A percentile compares a stretch with the other conserved stretches of the same genome.
Evolutionary conservation across 2,329 filamentous ascomycete genomes (phyloP).

Genomic region (Pseudodiploospora longispora): DNA sequence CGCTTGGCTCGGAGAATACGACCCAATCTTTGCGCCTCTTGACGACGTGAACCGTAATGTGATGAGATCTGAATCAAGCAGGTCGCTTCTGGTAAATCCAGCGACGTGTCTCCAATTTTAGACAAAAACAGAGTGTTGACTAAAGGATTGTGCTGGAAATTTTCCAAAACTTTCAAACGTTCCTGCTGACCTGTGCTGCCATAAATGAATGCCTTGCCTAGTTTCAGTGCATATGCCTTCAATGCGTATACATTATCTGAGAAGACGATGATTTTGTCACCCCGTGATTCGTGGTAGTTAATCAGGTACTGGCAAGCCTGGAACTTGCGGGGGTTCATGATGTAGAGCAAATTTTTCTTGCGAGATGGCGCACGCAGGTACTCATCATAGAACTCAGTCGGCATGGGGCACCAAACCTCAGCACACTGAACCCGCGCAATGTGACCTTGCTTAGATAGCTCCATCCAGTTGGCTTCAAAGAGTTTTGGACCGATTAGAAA

Average conservation of each 20-base stretch:
- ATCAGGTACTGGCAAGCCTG: conserved; percentile 98
- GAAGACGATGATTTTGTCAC: conserved; percentile 97
- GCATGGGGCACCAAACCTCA: conserved; percentile 99
- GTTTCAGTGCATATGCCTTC: conserved; percentile 72
- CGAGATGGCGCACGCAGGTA: conserved; percentile 64
- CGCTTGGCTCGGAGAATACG: conserved; percentile 92
- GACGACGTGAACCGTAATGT: conserved; percentile 92
- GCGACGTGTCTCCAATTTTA: conserved; percentile 97
- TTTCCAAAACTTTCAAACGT: conserved; percentile 78
- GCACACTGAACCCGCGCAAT: conserved; percentile 97
- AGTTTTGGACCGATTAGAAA: conserved; percentile 96
- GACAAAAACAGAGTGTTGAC: conserved; percentile 93
- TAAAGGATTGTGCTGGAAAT: conserved; percentile 86
- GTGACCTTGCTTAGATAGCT: conserved; percentile 90
- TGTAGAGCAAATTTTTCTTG: conserved; percentile 57
- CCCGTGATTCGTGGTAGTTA: conserved; percentile 88
- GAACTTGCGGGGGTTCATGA: conserved; percentile 97
- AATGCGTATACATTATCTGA: conserved; percentile 95
- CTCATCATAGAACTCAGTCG: conserved; percentile 93
- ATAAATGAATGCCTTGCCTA: conserved; percentile 85
- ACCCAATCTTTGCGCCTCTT: conserved; percentile 89
- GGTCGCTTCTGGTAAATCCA: conserved; percentile 92
- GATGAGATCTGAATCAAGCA: conserved; percentile 96
- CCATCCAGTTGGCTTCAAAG: conserved; percentile 99
- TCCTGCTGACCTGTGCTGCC: conserved; percentile 81